Evolutionary conservation across 139 green algal genomes (phyloP).

Genomic region (Tetraselmis striata): DNA sequence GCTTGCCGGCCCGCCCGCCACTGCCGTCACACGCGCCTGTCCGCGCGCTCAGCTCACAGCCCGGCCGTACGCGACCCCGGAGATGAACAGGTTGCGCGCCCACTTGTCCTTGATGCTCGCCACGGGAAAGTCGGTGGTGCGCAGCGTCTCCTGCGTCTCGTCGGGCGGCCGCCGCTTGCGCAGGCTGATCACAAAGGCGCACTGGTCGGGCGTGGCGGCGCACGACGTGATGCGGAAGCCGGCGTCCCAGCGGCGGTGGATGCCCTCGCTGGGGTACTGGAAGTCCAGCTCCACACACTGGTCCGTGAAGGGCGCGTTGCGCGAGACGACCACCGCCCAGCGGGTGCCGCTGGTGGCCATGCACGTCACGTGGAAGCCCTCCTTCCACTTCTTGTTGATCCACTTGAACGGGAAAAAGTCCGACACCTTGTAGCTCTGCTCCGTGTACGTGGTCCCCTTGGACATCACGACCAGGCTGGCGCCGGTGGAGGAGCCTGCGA

Average conservation of each 20-base stretch:
- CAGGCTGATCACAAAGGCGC: conserved; percentile 68
- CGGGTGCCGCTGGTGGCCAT: conserved; percentile 63
- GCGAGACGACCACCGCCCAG: conserved; percentile 79
- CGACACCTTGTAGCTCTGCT: conserved; percentile 80
- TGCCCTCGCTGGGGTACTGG: conserved; percentile 73
- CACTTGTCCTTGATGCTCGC: conserved; percentile 34
- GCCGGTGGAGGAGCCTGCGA: conserved; percentile 43
- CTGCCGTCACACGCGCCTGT: too few species aligned
- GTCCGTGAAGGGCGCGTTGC: conserved; percentile 59
- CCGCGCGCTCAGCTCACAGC: conserved; percentile 29
- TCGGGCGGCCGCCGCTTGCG: conserved; percentile 44
- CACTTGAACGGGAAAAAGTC: conserved; percentile 82
- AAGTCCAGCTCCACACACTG: conserved; percentile 79
- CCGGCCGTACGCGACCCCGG: conserved; percentile 25
- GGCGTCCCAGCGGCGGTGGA: conserved; percentile 69
- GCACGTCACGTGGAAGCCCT: conserved; percentile 73
- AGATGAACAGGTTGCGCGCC: conserved; percentile 29
- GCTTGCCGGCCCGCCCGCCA: too few species aligned
- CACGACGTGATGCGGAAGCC: conserved; percentile 71
- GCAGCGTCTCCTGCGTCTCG: conserved; percentile 80
- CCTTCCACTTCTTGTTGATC: conserved; percentile 87
- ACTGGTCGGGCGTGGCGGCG: conserved; percentile 63
- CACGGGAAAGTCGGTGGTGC: conserved; percentile 47
- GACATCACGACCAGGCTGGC: conserved; percentile 52
- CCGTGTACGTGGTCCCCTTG: conserved; percentile 64